Conservation (phyloP, 2,329 filamentous ascomycete genomes). For the Penicillium sp. region DNA sequence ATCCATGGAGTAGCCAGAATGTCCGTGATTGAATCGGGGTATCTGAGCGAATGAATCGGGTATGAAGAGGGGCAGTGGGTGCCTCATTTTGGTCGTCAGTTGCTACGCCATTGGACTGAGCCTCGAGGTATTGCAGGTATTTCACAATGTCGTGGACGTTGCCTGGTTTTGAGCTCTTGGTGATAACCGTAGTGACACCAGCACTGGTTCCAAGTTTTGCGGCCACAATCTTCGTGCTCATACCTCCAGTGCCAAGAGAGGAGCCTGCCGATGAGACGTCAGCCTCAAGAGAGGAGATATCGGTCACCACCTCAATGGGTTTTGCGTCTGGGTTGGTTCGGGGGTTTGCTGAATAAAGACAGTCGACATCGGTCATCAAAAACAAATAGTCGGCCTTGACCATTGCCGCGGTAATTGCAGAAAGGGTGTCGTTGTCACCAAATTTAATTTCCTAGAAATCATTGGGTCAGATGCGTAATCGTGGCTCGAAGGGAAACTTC, state of each 20-base stretch:
- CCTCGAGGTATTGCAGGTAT: slow-evolving; percentile 68
- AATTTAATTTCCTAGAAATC: slow-evolving; percentile 82
- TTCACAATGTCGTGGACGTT: slow-evolving; percentile 86
- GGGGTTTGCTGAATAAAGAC: slow-evolving; percentile 94
- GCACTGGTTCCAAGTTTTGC: slow-evolving; percentile 89
- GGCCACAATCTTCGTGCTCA: slow-evolving; percentile 96
- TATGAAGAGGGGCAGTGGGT: slow-evolving; percentile 70
- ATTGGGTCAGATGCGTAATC: slow-evolving; percentile 1
- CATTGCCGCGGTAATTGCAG: slow-evolving; percentile 95
- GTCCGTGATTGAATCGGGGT: slow-evolving; percentile 88
- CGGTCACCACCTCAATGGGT: slow-evolving; percentile 87
- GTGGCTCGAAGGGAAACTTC: background rate
- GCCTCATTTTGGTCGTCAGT: slow-evolving; percentile 35
- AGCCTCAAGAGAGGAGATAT: slow-evolving; percentile 77
- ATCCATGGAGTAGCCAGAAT: slow-evolving; percentile 95
- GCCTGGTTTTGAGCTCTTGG: slow-evolving; percentile 85
- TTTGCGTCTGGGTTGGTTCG: slow-evolving; percentile 79
- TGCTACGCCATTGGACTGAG: slow-evolving; percentile 24
- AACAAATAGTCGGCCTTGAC: slow-evolving; percentile 95
- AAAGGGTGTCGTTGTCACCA: slow-evolving; percentile 96
- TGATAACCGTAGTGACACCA: slow-evolving; percentile 94
- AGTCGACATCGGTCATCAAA: slow-evolving; percentile 98
- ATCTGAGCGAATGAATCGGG: slow-evolving; percentile 81
- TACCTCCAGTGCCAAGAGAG: slow-evolving; percentile 86
- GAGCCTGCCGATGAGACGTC: slow-evolving; percentile 92